Percentiles rank a stretch among this genome's conserved stretches.
These are phyloP conservation scores for Nigrograna mackinnonii DNA, from an alignment of 2,329 filamentous ascomycete genomes.

Conservation along the genomic window DNA sequence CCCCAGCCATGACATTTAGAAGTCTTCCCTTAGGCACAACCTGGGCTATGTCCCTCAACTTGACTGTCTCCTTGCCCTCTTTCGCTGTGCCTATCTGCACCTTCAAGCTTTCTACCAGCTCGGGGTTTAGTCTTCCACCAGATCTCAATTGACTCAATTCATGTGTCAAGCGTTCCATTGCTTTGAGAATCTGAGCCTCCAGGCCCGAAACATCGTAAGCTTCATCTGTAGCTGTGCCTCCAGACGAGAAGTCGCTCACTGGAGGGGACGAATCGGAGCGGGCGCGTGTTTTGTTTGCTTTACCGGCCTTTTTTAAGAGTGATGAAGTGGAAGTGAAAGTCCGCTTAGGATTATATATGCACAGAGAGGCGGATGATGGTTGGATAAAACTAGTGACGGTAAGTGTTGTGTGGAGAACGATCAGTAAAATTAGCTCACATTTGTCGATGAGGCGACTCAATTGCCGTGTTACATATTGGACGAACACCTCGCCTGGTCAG, in stretches of 20 bases:
- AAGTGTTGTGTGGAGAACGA: too few species aligned
- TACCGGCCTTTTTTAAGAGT: slow-evolving; percentile 58
- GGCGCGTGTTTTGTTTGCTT: slow-evolving; percentile 48
- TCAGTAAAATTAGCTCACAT: too few species aligned
- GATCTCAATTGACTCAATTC: slow-evolving; percentile 65
- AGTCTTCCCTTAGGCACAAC: slow-evolving; percentile 67
- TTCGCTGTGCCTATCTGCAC: slow-evolving; percentile 58
- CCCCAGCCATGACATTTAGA: slow-evolving; percentile 65
- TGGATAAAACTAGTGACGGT: slow-evolving; percentile 12
- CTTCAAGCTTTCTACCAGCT: slow-evolving; percentile 62
- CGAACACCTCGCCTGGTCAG: too few species aligned
- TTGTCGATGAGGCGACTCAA: too few species aligned
- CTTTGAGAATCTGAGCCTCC: slow-evolving; percentile 58
- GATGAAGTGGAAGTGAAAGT: slow-evolving; percentile 48
- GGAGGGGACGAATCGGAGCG: slow-evolving; percentile 39
- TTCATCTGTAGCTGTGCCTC: slow-evolving; percentile 50
- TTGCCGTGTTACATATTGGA: too few species aligned
- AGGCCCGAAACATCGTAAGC: slow-evolving; percentile 65
- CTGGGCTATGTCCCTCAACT: slow-evolving; percentile 66
- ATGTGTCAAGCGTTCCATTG: slow-evolving; percentile 60
- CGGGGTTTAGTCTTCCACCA: slow-evolving; percentile 65
- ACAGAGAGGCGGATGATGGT: slow-evolving; percentile 9
- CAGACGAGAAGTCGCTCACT: slow-evolving; percentile 18
- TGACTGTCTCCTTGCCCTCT: slow-evolving; percentile 53
- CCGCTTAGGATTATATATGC: slow-evolving; percentile 9